Evolutionary conservation across 1,284 basidiomycete species (phyloP).

Genomic region (Spongispora temasekensis): DNA sequence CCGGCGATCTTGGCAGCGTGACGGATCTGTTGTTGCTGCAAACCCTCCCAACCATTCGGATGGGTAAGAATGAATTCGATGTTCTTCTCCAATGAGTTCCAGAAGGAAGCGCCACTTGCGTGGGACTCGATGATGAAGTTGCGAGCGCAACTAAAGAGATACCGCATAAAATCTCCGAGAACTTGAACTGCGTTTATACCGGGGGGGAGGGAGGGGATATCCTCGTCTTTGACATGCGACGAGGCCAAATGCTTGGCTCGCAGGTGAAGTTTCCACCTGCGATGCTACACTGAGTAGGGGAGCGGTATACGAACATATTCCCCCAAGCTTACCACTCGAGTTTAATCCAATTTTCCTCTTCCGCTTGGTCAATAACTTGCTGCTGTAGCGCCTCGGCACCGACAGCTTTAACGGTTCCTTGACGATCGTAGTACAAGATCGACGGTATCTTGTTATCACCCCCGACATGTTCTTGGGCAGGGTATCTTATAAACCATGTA

Average conservation of each 20-base stretch:
- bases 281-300: too few relatives aligned
- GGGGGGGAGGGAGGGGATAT: neutral
- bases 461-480: conserved; percentile 1
- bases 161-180: neutral
- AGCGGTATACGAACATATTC: too few relatives aligned
- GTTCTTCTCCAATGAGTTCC: neutral
- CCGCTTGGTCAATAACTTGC: neutral
- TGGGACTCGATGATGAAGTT: neutral
- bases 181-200: neutral
- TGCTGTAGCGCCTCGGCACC: neutral
- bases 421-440: neutral
- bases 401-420: neutral
- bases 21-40: neutral
- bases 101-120: neutral
- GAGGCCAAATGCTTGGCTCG: neutral
- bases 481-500: neutral
- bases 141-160: neutral
- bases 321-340: neutral
- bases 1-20: neutral
- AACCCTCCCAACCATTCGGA: neutral
- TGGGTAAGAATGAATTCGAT: neutral
- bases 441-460: conserved; percentile 1
- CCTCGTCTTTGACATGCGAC: neutral
- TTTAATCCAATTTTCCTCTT: neutral
- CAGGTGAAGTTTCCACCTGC: neutral